These are phyloP conservation scores for Chaetomium fimeti DNA, from an alignment of 495 filamentous ascomycete species.

Conservation along the genomic window DNA sequence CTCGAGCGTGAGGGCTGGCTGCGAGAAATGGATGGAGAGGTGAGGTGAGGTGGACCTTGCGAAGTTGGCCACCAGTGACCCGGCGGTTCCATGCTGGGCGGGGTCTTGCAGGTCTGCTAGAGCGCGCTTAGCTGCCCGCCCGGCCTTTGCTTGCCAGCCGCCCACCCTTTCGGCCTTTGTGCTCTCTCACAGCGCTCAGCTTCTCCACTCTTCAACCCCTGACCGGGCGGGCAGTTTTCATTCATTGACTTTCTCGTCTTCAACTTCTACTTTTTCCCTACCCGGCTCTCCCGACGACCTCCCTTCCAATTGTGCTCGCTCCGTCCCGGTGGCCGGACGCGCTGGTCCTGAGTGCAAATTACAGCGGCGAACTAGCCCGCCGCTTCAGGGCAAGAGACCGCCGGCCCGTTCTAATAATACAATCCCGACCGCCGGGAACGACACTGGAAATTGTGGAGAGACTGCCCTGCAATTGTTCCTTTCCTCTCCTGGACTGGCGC, in stretches of 20 bases:
- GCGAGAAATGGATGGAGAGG: not conserved
- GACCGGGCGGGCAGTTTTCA: not conserved
- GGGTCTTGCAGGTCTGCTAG: slow-evolving; percentile 1
- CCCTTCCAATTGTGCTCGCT: not conserved
- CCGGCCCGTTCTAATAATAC: slow-evolving; percentile 15
- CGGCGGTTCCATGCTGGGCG: slow-evolving; percentile 7
- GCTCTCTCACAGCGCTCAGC: not conserved
- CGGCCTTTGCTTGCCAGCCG: not conserved
- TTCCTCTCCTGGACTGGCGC: not conserved
- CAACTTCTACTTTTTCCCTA: not conserved
- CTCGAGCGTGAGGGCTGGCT: not conserved
- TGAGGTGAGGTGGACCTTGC: too few species aligned
- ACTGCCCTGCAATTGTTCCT: slow-evolving; percentile 1
- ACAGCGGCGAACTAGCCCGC: slow-evolving; percentile 5
- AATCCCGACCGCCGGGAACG: slow-evolving; percentile 6
- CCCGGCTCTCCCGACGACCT: not conserved
- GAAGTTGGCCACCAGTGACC: slow-evolving; percentile 1
- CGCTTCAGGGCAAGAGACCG: not conserved
- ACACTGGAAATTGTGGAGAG: not conserved
- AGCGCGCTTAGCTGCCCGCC: slow-evolving; percentile 16
- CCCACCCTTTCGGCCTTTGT: slow-evolving; percentile 6
- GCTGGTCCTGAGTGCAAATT: not conserved
- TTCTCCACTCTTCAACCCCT: slow-evolving; percentile 1
- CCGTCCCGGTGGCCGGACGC: slow-evolving; percentile 5
- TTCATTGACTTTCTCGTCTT: not conserved